Evolutionary conservation across 129 eudicot genomes (phyloP).

Genomic region (Cynara cardunculus): DNA sequence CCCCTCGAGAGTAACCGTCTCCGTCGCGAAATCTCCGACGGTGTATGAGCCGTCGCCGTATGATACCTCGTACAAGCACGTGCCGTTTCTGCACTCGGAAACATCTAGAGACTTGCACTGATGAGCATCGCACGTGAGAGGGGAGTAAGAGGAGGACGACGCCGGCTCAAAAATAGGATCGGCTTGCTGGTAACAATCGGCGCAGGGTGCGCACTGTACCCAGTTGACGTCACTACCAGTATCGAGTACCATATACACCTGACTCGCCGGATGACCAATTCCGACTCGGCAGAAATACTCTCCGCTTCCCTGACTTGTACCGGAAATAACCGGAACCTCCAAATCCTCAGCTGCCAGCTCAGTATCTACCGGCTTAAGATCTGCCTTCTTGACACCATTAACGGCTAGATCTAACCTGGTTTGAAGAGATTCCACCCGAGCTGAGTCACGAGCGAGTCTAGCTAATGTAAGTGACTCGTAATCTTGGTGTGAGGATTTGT

Average conservation of each 20-base stretch:
- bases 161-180: constrained; percentile 87
- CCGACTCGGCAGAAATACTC: constrained; percentile 91
- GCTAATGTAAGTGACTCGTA: constrained; percentile 41
- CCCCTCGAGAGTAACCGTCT: constrained; percentile 56
- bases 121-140: constrained; percentile 57
- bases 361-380: constrained; percentile 51
- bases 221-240: constrained; percentile 96
- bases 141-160: constrained; percentile 50
- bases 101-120: constrained; percentile 76
- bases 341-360: constrained; percentile 38
- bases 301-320: constrained; percentile 91
- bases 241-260: constrained; percentile 72
- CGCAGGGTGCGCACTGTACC: constrained; percentile 94
- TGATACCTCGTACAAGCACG: constrained; percentile 81
- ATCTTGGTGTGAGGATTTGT: constrained; percentile 32
- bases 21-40: constrained; percentile 81
- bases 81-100: constrained; percentile 68
- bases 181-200: constrained; percentile 85
- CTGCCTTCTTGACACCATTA: constrained; percentile 37
- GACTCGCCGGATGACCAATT: constrained; percentile 74
- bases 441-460: constrained; percentile 78
- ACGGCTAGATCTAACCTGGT: constrained; percentile 53
- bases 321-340: constrained; percentile 67
- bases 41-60: constrained; percentile 97
- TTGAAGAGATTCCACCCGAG: constrained; percentile 58